A percentile compares a stretch with the other conserved stretches of the same genome.
phyloP scores from a whole-genome alignment of 305 asterid genomes.

The Withania somnifera region DNA sequence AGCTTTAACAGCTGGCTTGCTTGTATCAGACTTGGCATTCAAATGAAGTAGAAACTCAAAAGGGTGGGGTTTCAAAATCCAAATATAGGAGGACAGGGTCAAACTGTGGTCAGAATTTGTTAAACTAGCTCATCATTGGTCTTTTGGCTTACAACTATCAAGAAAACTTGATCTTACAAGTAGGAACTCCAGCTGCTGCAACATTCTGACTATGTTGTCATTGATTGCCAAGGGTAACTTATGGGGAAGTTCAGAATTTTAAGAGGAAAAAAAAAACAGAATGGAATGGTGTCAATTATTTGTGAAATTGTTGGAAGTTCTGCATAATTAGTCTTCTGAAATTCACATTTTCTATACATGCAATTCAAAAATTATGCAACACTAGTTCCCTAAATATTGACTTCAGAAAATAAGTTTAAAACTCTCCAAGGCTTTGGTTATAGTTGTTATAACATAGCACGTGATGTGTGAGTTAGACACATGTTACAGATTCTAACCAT shows the following conservation, averaged over 20 bases:
- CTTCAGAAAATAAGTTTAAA: neutral
- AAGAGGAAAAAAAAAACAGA: neutral
- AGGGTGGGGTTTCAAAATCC: neutral
- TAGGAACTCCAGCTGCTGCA: neutral
- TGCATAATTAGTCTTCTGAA: neutral
- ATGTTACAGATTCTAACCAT: neutral
- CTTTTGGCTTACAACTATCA: neutral
- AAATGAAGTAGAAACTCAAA: neutral
- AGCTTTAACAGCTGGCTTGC: neutral
- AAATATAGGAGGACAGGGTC: neutral
- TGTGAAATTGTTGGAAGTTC: neutral
- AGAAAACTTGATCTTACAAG: neutral
- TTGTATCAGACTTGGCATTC: neutral
- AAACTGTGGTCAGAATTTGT: neutral
- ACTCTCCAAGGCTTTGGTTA: neutral
- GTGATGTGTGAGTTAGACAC: neutral
- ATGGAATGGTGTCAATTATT: neutral
- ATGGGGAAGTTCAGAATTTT: neutral
- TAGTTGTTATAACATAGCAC: neutral
- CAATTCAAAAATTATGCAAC: neutral
- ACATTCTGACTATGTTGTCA: neutral
- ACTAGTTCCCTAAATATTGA: neutral
- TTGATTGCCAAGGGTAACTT: neutral
- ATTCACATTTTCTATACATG: neutral
- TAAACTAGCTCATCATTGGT: neutral